Base-by-base conservation (phyloP, 2,329 filamentous ascomycete genomes). In the Beauveria rudraprayagi region DNA sequence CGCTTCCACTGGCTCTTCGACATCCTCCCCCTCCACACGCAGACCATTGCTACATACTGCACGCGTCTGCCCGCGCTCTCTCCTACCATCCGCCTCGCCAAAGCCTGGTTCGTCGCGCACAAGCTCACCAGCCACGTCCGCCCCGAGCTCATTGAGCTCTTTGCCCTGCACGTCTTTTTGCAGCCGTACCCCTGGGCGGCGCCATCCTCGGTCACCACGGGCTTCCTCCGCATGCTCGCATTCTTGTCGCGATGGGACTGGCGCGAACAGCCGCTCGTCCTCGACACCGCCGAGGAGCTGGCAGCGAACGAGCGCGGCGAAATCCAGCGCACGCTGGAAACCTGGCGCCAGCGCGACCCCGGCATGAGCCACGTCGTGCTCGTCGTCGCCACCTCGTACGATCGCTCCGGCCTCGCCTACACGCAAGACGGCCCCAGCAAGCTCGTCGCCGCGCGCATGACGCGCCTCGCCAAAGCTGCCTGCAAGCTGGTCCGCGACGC, bases 181-280 rank as follows among this genome's bases (percentile, higher is more conserved):
- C 84, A 89, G 54, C 89, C 92, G 0, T 86, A 90, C 66, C 92
- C 94, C 0, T 97, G 91, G 88, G 77, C 83, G 43, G 77, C 83
- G 0, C 93, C 95, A 0, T 88, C 89, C 0, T 93, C 88, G 66
- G 80, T 88, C 10, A 86, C 86, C 67, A 88, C 88, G 0, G 94
- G 90, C 5, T 93, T 99, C 70, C 75, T 96, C 30, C 86, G 92
- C 24, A 90, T 90, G 1, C 78, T 99, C 1, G 78, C 87, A 37
- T 89, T 93, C 72, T 79, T 99, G 16, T 85, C 92, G 1, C 82
- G 86, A 47, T 99, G 94, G 92, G 91, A 97, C 71, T 99, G 94
- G 94, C 85, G 90, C 30, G 80, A 86, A 8, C 87, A 92, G 58
- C 89, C 94, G 1, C 79, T 97, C 37, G 80, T 96, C 40, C 80